These are phyloP conservation scores for Aureobasidium sp. DNA, from an alignment of 2,329 filamentous ascomycete genomes.

Conservation along the genomic window DNA sequence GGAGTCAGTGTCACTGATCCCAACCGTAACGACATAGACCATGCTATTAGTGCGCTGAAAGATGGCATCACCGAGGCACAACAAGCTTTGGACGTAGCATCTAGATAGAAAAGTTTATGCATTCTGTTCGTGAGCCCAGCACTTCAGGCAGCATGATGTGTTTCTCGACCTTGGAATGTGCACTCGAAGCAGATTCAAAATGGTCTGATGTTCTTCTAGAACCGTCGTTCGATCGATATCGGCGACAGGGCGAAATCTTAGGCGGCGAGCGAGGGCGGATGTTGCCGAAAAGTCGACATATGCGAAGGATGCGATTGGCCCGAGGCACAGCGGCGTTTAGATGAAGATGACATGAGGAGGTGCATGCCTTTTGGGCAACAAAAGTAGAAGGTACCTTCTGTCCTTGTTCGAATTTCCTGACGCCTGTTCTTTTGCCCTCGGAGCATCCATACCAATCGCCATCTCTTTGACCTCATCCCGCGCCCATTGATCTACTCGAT, in stretches of 20 bases:
- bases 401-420: background rate
- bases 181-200: no score
- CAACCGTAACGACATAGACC: slow-evolving; percentile 72
- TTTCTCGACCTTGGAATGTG: no score
- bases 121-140: no score
- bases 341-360: slow-evolving; percentile 2
- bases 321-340: slow-evolving; percentile 8
- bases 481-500: background rate
- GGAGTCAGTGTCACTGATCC: slow-evolving; percentile 85
- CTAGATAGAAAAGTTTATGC: slow-evolving; percentile 6
- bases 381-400: background rate
- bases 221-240: background rate
- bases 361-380: background rate
- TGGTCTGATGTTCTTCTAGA: background rate
- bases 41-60: slow-evolving; percentile 71
- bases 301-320: slow-evolving; percentile 6
- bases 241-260: background rate
- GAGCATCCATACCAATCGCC: background rate
- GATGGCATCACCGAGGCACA: slow-evolving; percentile 62
- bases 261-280: background rate
- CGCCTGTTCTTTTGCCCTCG: background rate
- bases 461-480: background rate
- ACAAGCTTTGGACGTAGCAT: slow-evolving; percentile 1
- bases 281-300: background rate
- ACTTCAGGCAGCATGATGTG: no score